A percentile compares a stretch with the other conserved stretches of the same genome.
Evolutionary conservation across 371 early-diverging fungal species (phyloP).

Genomic region (Actinomortierella wolfii): DNA sequence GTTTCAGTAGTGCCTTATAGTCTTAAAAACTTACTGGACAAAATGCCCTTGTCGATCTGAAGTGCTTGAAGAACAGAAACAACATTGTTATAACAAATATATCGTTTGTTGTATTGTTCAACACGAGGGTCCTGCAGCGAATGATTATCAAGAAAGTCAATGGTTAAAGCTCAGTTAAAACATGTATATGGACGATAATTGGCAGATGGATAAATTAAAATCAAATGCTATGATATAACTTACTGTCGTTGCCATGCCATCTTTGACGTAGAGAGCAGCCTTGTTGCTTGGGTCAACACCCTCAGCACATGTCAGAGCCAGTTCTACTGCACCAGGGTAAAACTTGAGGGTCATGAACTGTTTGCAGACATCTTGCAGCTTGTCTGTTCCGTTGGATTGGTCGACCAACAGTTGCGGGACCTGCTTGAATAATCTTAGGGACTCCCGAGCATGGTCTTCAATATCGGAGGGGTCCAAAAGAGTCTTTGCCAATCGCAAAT

Average conservation of each 20-base stretch:
- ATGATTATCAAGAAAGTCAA: too few relatives aligned
- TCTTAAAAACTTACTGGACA: too few relatives aligned
- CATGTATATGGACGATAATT: too few relatives aligned
- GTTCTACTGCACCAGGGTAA: constrained; percentile 60
- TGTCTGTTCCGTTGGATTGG: constrained; percentile 49
- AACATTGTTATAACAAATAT: constrained; percentile 36
- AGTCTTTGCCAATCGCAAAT: constrained; percentile 53
- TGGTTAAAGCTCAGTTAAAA: too few relatives aligned
- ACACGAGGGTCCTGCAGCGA: constrained; percentile 31
- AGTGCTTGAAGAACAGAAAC: constrained; percentile 26
- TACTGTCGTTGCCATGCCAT: constrained; percentile 45
- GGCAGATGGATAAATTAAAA: not conserved
- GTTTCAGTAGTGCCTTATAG: too few relatives aligned
- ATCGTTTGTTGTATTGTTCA: constrained; percentile 39
- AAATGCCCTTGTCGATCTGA: too few relatives aligned
- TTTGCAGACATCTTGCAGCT: constrained; percentile 62
- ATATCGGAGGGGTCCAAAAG: constrained; percentile 54
- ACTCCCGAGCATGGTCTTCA: constrained; percentile 54
- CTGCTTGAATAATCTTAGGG: constrained; percentile 61
- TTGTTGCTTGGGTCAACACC: constrained; percentile 65
- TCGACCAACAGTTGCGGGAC: constrained; percentile 49
- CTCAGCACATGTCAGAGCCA: constrained; percentile 73
- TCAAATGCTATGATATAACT: too few relatives aligned
- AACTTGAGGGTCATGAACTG: constrained; percentile 58
- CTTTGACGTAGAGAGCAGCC: constrained; percentile 53